phyloP scores from a whole-genome alignment of 352 stramenopile species.

The Globisporangium acanthophoron region DNA sequence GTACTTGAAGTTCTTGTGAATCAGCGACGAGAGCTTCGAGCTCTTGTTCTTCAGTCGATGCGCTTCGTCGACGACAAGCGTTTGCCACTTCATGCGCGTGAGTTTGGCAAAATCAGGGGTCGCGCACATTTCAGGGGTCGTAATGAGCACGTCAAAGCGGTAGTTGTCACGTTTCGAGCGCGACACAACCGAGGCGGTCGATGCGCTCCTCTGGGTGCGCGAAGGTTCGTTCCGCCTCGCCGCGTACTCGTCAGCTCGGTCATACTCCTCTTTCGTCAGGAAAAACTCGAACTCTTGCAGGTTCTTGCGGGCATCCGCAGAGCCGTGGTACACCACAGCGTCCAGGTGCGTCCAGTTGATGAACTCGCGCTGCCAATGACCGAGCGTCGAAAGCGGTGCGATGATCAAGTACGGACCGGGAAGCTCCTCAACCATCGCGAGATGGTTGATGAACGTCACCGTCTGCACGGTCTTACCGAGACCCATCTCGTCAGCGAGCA shows the following conservation, averaged over 20 bases:
- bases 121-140: conserved; percentile 98
- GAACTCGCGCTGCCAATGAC: conserved; percentile 97
- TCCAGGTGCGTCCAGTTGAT: conserved; percentile 97
- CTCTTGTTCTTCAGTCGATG: conserved; percentile 98
- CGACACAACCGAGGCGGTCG: conserved; percentile 10
- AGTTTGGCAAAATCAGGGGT: conserved; percentile 94
- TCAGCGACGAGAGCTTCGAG: conserved; percentile 90
- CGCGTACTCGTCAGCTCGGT: conserved; percentile 25
- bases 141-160: conserved; percentile 99
- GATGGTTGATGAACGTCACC: conserved; percentile 94
- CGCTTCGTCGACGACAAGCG: conserved; percentile 98
- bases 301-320: conserved; percentile 75
- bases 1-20: conserved; percentile 76
- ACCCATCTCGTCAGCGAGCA: conserved; percentile 99
- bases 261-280: conserved; percentile 43
- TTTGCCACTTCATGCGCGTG: conserved; percentile 90
- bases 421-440: conserved; percentile 92
- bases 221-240: conserved; percentile 8
- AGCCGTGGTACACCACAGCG: conserved; percentile 98
- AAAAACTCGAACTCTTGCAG: conserved; percentile 97
- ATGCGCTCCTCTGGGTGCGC: not conserved
- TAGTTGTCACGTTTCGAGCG: conserved; percentile 56
- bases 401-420: conserved; percentile 97
- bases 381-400: conserved; percentile 96
- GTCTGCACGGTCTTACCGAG: conserved; percentile 95